Percentiles rank a stretch among this genome's conserved stretches.
Conservation (phyloP, 202 grass and related monocot species). For the Cymbopogon flexuosus region DNA sequence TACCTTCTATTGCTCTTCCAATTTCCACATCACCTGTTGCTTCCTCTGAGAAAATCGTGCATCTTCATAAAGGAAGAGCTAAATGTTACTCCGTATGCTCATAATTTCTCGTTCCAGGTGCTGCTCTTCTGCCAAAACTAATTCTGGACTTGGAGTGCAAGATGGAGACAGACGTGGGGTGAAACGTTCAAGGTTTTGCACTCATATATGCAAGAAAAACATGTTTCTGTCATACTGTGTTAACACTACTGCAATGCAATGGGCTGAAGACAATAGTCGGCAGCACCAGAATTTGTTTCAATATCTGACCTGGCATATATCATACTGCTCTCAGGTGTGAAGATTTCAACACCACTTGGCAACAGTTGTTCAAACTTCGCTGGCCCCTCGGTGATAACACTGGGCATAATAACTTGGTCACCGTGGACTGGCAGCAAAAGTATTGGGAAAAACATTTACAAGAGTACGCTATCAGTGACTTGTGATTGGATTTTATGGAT, state of each 20-base stretch:
- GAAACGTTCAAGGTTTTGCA: conserved; percentile 40
- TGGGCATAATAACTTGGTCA: conserved; percentile 25
- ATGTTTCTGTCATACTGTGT: neutral
- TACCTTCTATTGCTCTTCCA: neutral
- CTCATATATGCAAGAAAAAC: neutral
- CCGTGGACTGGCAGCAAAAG: conserved; percentile 59
- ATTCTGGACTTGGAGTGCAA: neutral
- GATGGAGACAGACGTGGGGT: conserved; percentile 11
- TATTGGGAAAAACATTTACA: conserved; percentile 89
- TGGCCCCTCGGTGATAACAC: conserved; percentile 24
- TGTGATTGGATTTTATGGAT: neutral
- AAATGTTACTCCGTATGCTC: neutral
- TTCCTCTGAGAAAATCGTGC: neutral
- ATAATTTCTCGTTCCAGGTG: conserved; percentile 1
- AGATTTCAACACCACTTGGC: conserved; percentile 62
- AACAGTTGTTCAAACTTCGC: conserved; percentile 47
- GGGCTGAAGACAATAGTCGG: neutral
- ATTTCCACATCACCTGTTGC: neutral
- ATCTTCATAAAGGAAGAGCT: neutral
- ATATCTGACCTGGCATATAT: neutral
- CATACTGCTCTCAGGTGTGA: conserved; percentile 47
- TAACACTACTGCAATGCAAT: neutral
- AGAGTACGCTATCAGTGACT: conserved; percentile 35
- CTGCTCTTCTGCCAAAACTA: neutral
- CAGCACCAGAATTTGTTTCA: neutral